A percentile compares a stretch with the other conserved stretches of the same genome.
Evolutionary conservation across 148 eudicot genomes (phyloP).

Genomic region (Cornus kousa): DNA sequence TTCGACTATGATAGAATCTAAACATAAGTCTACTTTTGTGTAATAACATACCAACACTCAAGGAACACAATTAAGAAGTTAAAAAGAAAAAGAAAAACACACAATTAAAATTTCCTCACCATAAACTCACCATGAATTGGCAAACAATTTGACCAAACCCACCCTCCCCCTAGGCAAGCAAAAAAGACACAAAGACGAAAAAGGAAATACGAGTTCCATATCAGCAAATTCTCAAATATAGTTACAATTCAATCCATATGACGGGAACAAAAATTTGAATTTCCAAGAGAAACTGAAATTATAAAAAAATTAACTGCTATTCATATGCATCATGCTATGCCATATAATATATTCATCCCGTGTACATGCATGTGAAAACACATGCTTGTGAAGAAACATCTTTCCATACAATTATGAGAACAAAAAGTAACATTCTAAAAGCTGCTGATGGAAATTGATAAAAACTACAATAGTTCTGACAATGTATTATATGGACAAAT

Average conservation of each 20-base stretch:
- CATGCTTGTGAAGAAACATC: background rate
- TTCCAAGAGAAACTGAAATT: background rate
- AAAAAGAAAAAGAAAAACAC: background rate
- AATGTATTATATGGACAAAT: background rate
- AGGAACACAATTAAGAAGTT: too few species aligned
- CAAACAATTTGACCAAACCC: too few species aligned
- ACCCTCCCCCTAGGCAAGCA: background rate
- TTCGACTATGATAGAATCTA: too few species aligned
- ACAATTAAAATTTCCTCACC: too few species aligned
- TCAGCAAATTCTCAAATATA: background rate
- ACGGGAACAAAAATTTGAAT: background rate
- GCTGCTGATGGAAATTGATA: background rate
- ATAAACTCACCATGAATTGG: too few species aligned
- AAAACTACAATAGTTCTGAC: background rate
- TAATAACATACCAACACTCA: too few species aligned
- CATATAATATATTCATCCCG: background rate
- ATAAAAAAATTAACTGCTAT: background rate
- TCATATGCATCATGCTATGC: background rate
- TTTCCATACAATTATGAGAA: background rate
- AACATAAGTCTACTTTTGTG: too few species aligned
- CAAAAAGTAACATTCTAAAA: background rate
- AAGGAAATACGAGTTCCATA: background rate
- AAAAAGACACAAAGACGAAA: too few species aligned
- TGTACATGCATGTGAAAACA: background rate
- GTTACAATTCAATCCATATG: background rate